Evolutionary conservation across 805 yeast genomes (phyloP).

Genomic region (Teunomyces tritomae): DNA sequence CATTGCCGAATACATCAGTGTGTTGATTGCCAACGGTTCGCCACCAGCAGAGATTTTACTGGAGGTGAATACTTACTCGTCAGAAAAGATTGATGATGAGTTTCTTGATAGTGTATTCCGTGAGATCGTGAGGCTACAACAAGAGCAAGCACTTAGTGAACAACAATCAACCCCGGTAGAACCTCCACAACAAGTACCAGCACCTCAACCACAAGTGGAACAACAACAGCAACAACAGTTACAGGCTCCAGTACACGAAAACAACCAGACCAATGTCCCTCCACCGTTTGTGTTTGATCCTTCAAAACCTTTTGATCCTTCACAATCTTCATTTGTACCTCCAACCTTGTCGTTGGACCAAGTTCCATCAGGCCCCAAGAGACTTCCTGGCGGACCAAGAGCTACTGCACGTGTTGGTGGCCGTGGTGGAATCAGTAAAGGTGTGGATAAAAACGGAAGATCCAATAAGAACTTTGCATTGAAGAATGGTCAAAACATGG

Average conservation of each 20-base stretch:
- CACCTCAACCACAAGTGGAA: conserved; percentile 7
- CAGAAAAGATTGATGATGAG: conserved; percentile 54
- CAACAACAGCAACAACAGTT: conserved; percentile 8
- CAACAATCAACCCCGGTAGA: conserved; percentile 9
- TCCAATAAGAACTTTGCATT: conserved; percentile 30
- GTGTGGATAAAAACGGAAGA: conserved; percentile 5
- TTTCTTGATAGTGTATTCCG: conserved; percentile 57
- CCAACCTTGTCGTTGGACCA: conserved; percentile 4
- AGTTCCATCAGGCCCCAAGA: conserved; percentile 12
- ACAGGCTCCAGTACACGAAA: conserved; percentile 4
- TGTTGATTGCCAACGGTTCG: conserved; percentile 67
- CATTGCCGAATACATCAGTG: conserved; percentile 72
- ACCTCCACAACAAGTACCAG: conserved; percentile 6
- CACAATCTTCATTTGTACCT: background rate
- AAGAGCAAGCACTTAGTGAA: conserved; percentile 9
- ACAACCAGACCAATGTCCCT: background rate
- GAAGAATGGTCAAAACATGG: conserved; percentile 40
- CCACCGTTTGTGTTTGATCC: conserved; percentile 2
- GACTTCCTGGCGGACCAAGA: conserved; percentile 3
- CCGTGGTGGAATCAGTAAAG: conserved; percentile 26
- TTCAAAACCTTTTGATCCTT: background rate
- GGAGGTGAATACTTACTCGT: conserved; percentile 62
- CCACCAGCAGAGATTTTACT: conserved; percentile 55
- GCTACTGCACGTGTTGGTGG: conserved; percentile 6
- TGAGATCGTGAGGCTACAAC: conserved; percentile 47